phyloP scores from a whole-genome alignment of 257 asterid species.

The Scutellaria baicalensis region DNA sequence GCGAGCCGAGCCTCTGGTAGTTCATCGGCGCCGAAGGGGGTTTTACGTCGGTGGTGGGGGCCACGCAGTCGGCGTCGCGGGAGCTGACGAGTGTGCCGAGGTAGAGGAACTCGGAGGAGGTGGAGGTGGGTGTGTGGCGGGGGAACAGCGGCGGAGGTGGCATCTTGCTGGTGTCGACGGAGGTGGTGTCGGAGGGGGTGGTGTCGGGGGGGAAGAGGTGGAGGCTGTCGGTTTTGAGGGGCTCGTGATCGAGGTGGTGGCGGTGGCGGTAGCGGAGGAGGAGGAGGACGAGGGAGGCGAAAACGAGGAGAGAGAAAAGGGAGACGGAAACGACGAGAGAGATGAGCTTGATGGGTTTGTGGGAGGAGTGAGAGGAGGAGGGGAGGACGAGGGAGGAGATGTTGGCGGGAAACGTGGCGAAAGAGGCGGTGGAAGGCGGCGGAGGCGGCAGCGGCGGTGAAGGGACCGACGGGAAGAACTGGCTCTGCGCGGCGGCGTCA shows the following conservation, averaged over 20 bases:
- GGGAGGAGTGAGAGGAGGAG: conserved; percentile 47
- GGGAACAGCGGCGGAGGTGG: conserved; percentile 40
- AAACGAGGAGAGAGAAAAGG: conserved; percentile 27
- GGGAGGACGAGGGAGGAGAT: conserved; percentile 84
- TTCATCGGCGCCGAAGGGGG: conserved; percentile 13
- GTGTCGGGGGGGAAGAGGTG: conserved; percentile 66
- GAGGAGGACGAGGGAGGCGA: conserved; percentile 42
- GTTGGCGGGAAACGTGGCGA: conserved; percentile 72
- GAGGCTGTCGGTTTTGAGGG: conserved; percentile 46
- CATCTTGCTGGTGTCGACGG: conserved; percentile 22
- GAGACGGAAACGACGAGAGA: conserved; percentile 42
- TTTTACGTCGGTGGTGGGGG: conserved; percentile 13
- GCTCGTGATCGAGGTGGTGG: conserved; percentile 9
- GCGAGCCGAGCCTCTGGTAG: conserved; percentile 58
- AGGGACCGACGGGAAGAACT: conserved; percentile 50
- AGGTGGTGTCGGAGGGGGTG: conserved; percentile 25
- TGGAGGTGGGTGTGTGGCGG: conserved; percentile 42
- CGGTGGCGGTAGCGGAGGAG: conserved; percentile 32
- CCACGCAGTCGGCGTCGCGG: conserved; percentile 29
- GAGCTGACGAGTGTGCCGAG: conserved; percentile 67
- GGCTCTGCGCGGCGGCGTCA: conserved; percentile 19
- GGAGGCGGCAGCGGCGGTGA: conserved; percentile 48
- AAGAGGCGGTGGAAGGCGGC: conserved; percentile 24
- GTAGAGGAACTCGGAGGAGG: conserved; percentile 71
- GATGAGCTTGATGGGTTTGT: conserved; percentile 50